phyloP scores from a whole-genome alignment of 495 filamentous ascomycete species.

The Xylaria flabelliformis region DNA sequence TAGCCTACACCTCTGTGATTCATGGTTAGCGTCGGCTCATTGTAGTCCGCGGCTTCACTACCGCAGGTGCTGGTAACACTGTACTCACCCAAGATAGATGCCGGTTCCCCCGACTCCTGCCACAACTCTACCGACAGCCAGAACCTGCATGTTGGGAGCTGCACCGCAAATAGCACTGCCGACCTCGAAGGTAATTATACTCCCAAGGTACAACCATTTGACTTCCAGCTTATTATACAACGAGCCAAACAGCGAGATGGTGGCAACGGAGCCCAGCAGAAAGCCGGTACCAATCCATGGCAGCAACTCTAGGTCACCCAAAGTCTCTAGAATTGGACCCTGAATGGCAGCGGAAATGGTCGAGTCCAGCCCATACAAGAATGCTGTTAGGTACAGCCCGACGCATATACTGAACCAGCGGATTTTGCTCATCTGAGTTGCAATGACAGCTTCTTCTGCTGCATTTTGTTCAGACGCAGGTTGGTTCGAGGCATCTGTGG shows the following conservation, averaged over 20 bases:
- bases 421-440: neutral
- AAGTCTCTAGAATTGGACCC: neutral
- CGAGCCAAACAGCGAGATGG: neutral
- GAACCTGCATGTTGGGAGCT: conserved; percentile 1
- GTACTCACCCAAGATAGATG: neutral
- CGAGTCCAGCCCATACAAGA: neutral
- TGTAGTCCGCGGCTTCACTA: neutral
- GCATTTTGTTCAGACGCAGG: neutral
- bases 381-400: conserved; percentile 1
- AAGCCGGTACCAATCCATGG: conserved; percentile 1
- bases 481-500: neutral
- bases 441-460: neutral
- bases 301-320: conserved; percentile 3
- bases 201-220: neutral
- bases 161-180: conserved; percentile 3
- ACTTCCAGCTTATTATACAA: neutral
- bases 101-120: conserved; percentile 1
- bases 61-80: neutral
- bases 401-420: neutral
- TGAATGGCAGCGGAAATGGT: conserved; percentile 6
- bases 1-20: neutral
- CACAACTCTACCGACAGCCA: conserved; percentile 4
- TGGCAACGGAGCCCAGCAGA: conserved; percentile 7
- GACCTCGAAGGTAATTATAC: neutral
- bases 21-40: neutral